These are phyloP conservation scores for Biscogniauxia mediterranea DNA, from an alignment of 2,329 filamentous ascomycete genomes.

Conservation along the genomic window DNA sequence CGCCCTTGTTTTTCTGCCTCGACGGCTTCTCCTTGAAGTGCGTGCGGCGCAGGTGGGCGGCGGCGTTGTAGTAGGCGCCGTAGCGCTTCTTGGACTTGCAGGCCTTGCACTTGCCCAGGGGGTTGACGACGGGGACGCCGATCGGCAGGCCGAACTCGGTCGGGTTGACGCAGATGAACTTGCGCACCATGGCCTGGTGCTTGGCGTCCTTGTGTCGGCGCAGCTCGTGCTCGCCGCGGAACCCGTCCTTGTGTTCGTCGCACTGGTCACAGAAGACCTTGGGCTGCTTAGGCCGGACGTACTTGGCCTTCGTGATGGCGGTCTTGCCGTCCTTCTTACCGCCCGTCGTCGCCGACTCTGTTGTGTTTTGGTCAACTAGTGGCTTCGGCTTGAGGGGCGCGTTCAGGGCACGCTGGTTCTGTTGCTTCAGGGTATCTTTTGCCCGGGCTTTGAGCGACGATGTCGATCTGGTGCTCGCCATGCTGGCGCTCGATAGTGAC, in stretches of 20 bases:
- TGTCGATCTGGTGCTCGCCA: slow-evolving; percentile 43
- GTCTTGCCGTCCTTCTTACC: slow-evolving; percentile 43
- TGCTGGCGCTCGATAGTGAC: slow-evolving; percentile 45
- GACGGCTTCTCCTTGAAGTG: slow-evolving; percentile 73
- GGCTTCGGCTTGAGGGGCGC: slow-evolving; percentile 47
- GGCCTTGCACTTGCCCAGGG: slow-evolving; percentile 79
- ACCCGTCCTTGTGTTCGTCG: slow-evolving; percentile 71
- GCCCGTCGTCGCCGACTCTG: slow-evolving; percentile 19
- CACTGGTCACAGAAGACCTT: slow-evolving; percentile 71
- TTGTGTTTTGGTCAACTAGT: slow-evolving; percentile 28
- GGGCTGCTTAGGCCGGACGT: slow-evolving; percentile 64
- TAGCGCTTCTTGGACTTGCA: slow-evolving; percentile 78
- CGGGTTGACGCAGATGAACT: slow-evolving; percentile 59
- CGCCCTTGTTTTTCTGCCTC: slow-evolving; percentile 43
- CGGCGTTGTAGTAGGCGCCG: slow-evolving; percentile 91
- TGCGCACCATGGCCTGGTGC: slow-evolving; percentile 58
- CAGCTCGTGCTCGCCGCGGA: slow-evolving; percentile 83
- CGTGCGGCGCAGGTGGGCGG: slow-evolving; percentile 80
- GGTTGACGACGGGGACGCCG: slow-evolving; percentile 53
- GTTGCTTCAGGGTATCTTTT: slow-evolving; percentile 46
- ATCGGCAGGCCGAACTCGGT: slow-evolving; percentile 36
- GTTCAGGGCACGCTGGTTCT: slow-evolving; percentile 42
- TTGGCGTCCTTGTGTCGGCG: slow-evolving; percentile 64
- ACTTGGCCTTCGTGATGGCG: slow-evolving; percentile 42
- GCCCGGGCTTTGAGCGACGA: slow-evolving; percentile 46